These are phyloP conservation scores for Chrysophaeum taylorii DNA, from an alignment of 352 stramenopile species.

Conservation along the genomic window DNA sequence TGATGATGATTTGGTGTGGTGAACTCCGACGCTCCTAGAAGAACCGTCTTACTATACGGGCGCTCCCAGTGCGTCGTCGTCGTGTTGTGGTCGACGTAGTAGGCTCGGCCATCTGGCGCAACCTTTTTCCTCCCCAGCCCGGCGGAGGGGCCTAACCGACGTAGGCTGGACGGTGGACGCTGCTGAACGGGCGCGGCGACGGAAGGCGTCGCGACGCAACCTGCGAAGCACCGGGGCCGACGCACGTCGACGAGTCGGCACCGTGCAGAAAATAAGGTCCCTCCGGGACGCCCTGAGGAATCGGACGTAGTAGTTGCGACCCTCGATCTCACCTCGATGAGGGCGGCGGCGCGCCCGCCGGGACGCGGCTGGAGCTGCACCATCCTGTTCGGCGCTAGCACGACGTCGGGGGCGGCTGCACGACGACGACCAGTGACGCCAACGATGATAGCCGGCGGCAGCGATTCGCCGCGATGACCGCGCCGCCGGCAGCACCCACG, in stretches of 20 bases:
- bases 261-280: not conserved
- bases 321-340: not conserved
- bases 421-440: not conserved
- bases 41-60: too few species aligned
- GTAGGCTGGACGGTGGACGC: too few species aligned
- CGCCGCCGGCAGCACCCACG: not conserved
- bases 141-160: too few species aligned
- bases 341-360: not conserved
- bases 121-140: too few species aligned
- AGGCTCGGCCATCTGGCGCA: slow-evolving; percentile 21
- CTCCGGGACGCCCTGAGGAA: not conserved
- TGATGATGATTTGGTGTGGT: too few species aligned
- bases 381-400: not conserved
- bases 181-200: not conserved
- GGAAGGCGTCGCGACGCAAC: not conserved
- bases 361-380: not conserved
- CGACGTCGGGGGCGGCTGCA: not conserved
- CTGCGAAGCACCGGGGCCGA: not conserved
- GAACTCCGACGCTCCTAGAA: too few species aligned
- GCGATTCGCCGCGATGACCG: not conserved
- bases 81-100: slow-evolving; percentile 35
- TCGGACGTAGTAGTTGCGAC: not conserved
- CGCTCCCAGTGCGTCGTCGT: slow-evolving; percentile 24
- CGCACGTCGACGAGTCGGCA: not conserved
- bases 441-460: not conserved